Evolutionary conservation across 1,284 basidiomycete species (phyloP).

Genomic region (Mycena citricolor): DNA sequence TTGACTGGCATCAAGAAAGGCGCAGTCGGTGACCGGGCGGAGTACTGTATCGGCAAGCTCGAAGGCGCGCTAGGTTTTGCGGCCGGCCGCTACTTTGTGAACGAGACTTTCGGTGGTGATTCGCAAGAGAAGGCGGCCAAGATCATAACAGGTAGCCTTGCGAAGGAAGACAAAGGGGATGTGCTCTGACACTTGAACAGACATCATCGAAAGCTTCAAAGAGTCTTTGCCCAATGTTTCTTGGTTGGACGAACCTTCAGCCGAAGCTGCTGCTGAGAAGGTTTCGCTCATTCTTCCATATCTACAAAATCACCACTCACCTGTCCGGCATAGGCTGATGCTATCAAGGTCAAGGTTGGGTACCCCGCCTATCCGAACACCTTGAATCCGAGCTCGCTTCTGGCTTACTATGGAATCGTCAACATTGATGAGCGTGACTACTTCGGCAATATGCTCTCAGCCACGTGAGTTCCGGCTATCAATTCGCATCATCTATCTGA

Average conservation of each 20-base stretch:
- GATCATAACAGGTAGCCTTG: conserved; percentile 76
- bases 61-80: conserved; percentile 73
- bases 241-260: conserved; percentile 92
- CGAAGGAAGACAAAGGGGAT: not conserved
- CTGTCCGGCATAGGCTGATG: conserved; percentile 56
- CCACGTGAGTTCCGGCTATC: conserved; percentile 45
- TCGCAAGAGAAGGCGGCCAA: conserved; percentile 80
- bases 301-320: conserved; percentile 4
- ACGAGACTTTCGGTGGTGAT: conserved; percentile 82
- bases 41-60: conserved; percentile 69
- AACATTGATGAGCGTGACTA: conserved; percentile 69
- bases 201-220: conserved; percentile 86
- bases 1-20: conserved; percentile 87
- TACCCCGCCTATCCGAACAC: conserved; percentile 89
- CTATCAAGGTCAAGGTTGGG: conserved; percentile 82
- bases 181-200: conserved; percentile 34
- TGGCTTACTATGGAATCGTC: conserved; percentile 74
- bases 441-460: conserved; percentile 81
- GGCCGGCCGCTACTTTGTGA: conserved; percentile 81
- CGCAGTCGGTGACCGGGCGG: conserved; percentile 77
- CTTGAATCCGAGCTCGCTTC: conserved; percentile 66
- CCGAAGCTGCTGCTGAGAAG: conserved; percentile 84
- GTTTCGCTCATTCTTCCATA: conserved; percentile 37
- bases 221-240: conserved; percentile 71
- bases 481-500: not conserved